phyloP scores from a whole-genome alignment of 78 protist species.

The Speleostelium caveatum region DNA sequence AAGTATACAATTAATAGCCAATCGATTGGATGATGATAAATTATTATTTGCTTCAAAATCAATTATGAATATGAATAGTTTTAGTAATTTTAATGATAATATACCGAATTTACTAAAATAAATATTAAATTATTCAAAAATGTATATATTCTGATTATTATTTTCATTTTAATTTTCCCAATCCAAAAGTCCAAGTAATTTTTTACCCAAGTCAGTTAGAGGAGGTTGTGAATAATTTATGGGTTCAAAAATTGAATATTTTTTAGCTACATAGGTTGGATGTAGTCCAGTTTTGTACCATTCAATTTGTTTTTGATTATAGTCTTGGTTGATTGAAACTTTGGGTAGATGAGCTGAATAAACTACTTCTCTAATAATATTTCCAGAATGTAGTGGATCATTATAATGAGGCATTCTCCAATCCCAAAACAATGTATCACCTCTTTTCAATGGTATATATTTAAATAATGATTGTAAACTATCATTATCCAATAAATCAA shows the following conservation, averaged over 20 bases:
- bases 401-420: constrained; percentile 72
- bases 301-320: constrained; percentile 8
- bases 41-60: constrained; percentile 11
- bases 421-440: constrained; percentile 73
- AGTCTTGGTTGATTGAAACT: constrained; percentile 34
- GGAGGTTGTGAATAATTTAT: constrained; percentile 16
- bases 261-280: constrained; percentile 55
- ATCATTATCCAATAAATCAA: constrained; percentile 2
- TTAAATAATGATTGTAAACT: neutral
- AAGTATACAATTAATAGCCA: constrained; percentile 54
- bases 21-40: constrained; percentile 25
- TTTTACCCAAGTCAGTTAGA: constrained; percentile 14
- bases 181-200: neutral
- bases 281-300: constrained; percentile 59
- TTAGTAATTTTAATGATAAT: neutral
- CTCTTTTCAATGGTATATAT: constrained; percentile 42
- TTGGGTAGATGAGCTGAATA: constrained; percentile 66
- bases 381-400: constrained; percentile 31
- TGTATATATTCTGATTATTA: too few relatives aligned
- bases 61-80: constrained; percentile 4
- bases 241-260: constrained; percentile 37
- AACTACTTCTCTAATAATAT: constrained; percentile 44
- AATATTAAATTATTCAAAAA: neutral
- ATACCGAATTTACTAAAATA: constrained; percentile 7
- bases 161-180: too few relatives aligned